Base-by-base conservation (phyloP, 2,329 filamentous ascomycete genomes). In the Fusarium euwallaceae region DNA sequence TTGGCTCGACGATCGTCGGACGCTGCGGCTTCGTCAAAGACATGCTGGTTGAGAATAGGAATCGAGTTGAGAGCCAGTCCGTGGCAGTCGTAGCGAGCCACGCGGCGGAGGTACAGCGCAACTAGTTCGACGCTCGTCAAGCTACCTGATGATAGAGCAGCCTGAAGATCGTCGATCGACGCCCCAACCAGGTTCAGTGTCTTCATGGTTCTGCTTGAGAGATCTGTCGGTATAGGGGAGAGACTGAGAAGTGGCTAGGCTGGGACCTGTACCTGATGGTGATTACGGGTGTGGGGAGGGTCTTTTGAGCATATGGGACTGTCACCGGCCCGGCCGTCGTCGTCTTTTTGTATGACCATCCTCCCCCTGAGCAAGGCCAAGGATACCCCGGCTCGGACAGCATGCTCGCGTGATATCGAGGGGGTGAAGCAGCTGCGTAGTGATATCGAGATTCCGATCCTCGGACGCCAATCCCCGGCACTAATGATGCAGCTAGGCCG, bases 91-190 rank as follows among this genome's bases (percentile, higher is more conserved):
- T 77, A 78, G 1, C 37, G 61, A 12, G 69, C 74, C 24, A 81
- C 73, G 4, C 78, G 80, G 7, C 65, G 74, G 7, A 81, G 73
- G 39, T 77, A 77, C 1, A 67, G 62, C 1, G 77, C 73, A 16
- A 69, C 74, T 4, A 81, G 71, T 20, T 81, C 75, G 10, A 82
- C 80, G 20, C 71, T 72, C 2, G 72, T 80, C 2, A 78, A 34
- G 8, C 41, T 34, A 14, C 73, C 75, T 0, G 70, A 71, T 0
- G 69, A 34, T 6, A 81, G 45, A 9, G 77, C 80, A 16, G 67
- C n/a, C 24, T 77, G 76, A 2, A 81, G 53, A 16, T 81, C 72
- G 14, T 72, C 60, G 32, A 81, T 76, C 5, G 69, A 72, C 4
- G 80, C 79, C 22, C 79, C 75, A 4, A 79, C 78, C 9, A 81